Base-by-base conservation (phyloP, 257 asterid species). In the Penstemon barbatus region DNA sequence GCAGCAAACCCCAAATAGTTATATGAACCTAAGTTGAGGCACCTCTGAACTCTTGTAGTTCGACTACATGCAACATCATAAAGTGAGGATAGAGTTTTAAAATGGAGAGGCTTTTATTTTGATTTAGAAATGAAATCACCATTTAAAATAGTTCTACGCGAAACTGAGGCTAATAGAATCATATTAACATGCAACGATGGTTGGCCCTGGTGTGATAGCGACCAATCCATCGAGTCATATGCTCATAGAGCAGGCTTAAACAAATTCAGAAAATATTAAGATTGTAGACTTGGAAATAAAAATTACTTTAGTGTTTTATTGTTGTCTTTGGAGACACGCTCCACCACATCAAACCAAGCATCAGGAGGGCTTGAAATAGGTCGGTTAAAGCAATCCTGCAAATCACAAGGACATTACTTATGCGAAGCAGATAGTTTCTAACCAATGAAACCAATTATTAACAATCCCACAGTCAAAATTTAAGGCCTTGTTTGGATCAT, bases 321-420 rank as follows among this genome's bases (percentile, higher is more conserved):
- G 71, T 86, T 84, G 80, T 94, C 97, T 38, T 87, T 73, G 56
- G 99, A 94, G 59, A 91, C 72, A 70, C 99, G 99, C 84, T 91
- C 97, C 81, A 94, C 98, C 83, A 94, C 84, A 82, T 94, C 99
- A 67, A 94, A 82, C 99, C 99, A 94, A 82, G 99, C 89, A 94
- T 94, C 99, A 12, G 99, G 99, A 74, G 97, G 82, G 74, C 99
- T 89, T n/a, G 95, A 72, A 78, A 94, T 94, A 53, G 99, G 99
- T 72, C 98, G 85, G 50, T 89, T 93, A 79, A 94, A 94, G 86
- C 97, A 94, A 85, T 91, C 99, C 99, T 94, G 81, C 63, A 68
- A 75, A 70, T 66, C 57, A 62, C 33, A 54, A 15, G 4, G 43
- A 19, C 33, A 41, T 67, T 37, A 70, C 65, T 37, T 45, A 50